Evolutionary conservation across 1,139 yeast genomes (phyloP).

Genomic region (Ogataea hybrid): DNA sequence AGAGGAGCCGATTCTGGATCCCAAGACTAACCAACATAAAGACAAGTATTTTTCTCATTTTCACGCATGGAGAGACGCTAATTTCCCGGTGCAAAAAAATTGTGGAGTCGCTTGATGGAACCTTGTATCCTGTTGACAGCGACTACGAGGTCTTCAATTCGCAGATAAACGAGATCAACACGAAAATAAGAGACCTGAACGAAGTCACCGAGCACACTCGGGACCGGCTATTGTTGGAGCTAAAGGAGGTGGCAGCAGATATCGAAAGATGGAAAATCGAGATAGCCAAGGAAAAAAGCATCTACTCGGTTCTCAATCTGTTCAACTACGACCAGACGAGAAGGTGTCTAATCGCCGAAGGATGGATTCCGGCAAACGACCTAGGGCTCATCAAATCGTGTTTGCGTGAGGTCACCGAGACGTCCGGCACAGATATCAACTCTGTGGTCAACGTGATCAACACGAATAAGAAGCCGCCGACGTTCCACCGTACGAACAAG

Average conservation of each 20-base stretch:
- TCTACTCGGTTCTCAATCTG: constrained; percentile 72
- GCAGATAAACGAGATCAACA: too few relatives aligned
- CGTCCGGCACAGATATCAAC: constrained; percentile 58
- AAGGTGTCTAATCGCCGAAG: constrained; percentile 93
- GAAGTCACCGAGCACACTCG: constrained; percentile 69
- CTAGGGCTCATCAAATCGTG: constrained; percentile 43
- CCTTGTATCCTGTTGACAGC: too few relatives aligned
- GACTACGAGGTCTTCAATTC: too few relatives aligned
- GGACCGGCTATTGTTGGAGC: constrained; percentile 69
- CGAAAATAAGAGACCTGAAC: too few relatives aligned
- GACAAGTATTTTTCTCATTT: too few relatives aligned
- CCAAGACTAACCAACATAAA: too few relatives aligned
- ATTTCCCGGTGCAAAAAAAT: too few relatives aligned
- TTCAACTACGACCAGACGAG: constrained; percentile 85
- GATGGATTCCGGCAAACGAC: constrained; percentile 69
- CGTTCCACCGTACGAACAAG: constrained; percentile 87
- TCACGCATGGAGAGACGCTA: too few relatives aligned
- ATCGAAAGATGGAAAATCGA: constrained; percentile 66
- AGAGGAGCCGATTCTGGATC: too few relatives aligned
- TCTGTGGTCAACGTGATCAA: constrained; percentile 77
- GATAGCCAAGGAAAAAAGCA: constrained; percentile 68
- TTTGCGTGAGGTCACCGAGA: constrained; percentile 57
- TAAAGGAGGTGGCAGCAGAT: constrained; percentile 71
- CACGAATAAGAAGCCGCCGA: constrained; percentile 89
- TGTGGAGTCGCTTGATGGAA: too few relatives aligned